Base-by-base conservation (phyloP, 1,139 yeast species). In the Geotrichum australiense region DNA sequence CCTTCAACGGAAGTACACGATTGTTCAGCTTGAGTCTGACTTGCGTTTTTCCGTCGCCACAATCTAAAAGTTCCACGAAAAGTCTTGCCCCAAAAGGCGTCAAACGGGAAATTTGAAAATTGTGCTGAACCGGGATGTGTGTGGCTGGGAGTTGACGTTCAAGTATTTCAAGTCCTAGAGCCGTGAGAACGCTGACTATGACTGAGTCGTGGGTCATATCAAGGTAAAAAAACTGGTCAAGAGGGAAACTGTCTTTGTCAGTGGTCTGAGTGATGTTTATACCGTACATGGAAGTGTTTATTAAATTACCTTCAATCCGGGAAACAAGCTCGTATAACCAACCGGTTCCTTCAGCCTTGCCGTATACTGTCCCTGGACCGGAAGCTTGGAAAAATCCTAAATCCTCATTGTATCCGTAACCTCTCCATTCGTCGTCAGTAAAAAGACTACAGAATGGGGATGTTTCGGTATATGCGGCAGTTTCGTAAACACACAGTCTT, bases 401-500 rank as follows among this genome's bases (percentile, higher is more conserved):
- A 42, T 71, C 76, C 5, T 52, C 53, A 16, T 64, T 62, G 57
- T 72, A 72, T 47, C 69, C 72, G 53, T 64, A 69, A 15, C 70
- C 71, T 40, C 72, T 59, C 69, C 71, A 71, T 50, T 72, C 77
- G 28, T 64, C 64, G 49, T 66, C 69, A 22, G 74, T 69, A 56
- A 72, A 73, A 43, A 70, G 59, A 40, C 61, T 64, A 53, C 77
- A 72, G 53, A 72, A 69, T 19, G 65, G 64, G 21, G 75, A 69
- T 11, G 27, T 5, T 28, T 57, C 53, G 11, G 74, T 76, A 46
- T 59, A 66, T 8, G 72, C 70, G 26, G 72, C 73, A 33, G 71
- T 63, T 50, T 72, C 77, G 51, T 66, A 72, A 6, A 71, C 71
- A 53, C 77, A 72, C 50, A 71, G 53, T 36, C 63, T 61, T 54